phyloP scores from a whole-genome alignment of 208 protist species.

The Trichomonas vaginalis region DNA sequence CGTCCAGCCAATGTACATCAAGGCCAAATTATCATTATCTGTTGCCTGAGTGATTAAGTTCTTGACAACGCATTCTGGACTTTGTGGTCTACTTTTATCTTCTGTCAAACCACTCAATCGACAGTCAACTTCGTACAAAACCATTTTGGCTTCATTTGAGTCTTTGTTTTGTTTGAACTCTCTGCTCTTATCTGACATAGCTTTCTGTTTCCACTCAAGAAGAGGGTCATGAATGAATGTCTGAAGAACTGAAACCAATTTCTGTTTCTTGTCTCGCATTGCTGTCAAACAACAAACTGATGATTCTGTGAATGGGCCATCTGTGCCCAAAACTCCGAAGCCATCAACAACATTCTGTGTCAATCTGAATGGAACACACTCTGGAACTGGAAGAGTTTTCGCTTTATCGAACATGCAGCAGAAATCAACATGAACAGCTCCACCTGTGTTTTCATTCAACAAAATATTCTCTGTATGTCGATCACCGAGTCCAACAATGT shows the following conservation, averaged over 20 bases:
- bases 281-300: slow-evolving; percentile 47
- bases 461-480: slow-evolving; percentile 81
- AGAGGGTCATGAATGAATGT: neutral
- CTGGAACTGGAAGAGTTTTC: slow-evolving; percentile 57
- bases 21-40: slow-evolving; percentile 31
- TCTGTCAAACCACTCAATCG: neutral
- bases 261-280: neutral
- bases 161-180: neutral
- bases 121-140: neutral
- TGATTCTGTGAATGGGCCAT: slow-evolving; percentile 60
- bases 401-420: slow-evolving; percentile 83
- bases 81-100: neutral
- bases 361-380: slow-evolving; percentile 38
- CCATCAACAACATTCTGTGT: slow-evolving; percentile 44
- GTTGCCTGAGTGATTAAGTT: slow-evolving; percentile 42
- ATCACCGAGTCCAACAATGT: slow-evolving; percentile 68
- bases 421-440: slow-evolving; percentile 64
- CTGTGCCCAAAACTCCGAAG: slow-evolving; percentile 37
- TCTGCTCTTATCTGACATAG: too few relatives aligned
- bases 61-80: neutral
- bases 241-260: neutral
- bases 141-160: neutral
- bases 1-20: slow-evolving; percentile 45
- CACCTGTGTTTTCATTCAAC: slow-evolving; percentile 49
- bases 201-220: neutral